Base-by-base conservation (phyloP, 208 protist species). In the Acanthamoeba triangularis region DNA sequence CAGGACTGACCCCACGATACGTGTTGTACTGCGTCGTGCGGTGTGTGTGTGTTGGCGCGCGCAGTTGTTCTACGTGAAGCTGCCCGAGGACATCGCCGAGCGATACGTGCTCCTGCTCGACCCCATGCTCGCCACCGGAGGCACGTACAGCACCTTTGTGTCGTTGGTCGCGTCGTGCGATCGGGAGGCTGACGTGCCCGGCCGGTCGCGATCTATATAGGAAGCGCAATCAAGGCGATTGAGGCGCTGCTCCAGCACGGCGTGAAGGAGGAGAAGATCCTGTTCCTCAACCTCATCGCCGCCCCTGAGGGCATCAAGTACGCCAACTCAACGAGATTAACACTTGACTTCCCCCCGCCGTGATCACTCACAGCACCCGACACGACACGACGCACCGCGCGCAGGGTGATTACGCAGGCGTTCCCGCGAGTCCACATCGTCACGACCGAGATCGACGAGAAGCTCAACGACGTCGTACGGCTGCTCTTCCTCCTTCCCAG, bases 61-160 rank as follows among this genome's bases (percentile, higher is more conserved):
- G 59, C 52, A 97, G 96, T 98, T 98, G 47, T 99, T 98, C 96
- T 99, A 99, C 96, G 98, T 97, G 49, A 99, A 99, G 97, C 96
- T 99, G 94, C 99, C 99, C 16, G 96, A 97, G 23, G 99, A 99
- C 18, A 95, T 95, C 18, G 13, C 1, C 28, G 13, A 65, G 13
- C 3, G 91, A 56, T 95, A 97, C 33, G 99, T 99, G 59, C 97
- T 99, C 74, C 97, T 99, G 80, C 96, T 99, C n/a, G 99, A 99
- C 95, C 99, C 99, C 37, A 99, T 99, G 99, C 98, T 99, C 67
- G 99, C 99, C 18, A 98, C 97, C 33, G 98, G 98, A n/a, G n/a
- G n/a, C n/a, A n/a, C n/a, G n/a, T n/a, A n/a, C n/a, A n/a, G n/a
- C n/a, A n/a, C n/a, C n/a, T n/a, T n/a, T n/a, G n/a, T n/a, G n/a